These are phyloP conservation scores for Vinca minor DNA, from an alignment of 257 asterid genomes.

Conservation along the genomic window DNA sequence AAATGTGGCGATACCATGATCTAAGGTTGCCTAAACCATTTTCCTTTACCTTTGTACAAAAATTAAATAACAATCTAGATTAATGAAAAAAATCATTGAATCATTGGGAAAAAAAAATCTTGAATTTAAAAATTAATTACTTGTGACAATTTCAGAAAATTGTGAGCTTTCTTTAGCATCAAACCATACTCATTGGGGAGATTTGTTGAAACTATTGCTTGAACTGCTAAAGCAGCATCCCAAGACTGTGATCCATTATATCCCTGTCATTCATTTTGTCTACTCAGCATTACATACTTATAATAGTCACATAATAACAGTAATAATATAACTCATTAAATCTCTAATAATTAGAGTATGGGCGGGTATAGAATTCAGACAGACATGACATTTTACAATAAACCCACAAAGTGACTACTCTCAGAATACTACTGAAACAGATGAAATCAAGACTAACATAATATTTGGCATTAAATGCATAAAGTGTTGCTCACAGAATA, in stretches of 20 bases:
- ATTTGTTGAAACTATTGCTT: conserved; percentile 46
- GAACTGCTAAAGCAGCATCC: conserved; percentile 58
- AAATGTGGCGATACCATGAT: conserved; percentile 51
- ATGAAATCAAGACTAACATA: too few relatives aligned
- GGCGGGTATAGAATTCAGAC: too few relatives aligned
- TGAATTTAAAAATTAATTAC: conserved; percentile 16
- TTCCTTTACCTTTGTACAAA: conserved; percentile 27
- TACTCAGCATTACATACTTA: neutral
- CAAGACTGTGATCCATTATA: conserved; percentile 69
- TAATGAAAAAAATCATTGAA: neutral
- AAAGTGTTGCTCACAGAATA: too few relatives aligned
- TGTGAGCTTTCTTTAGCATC: conserved; percentile 46
- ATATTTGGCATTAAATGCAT: too few relatives aligned
- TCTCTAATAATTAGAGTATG: too few relatives aligned
- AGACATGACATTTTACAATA: too few relatives aligned
- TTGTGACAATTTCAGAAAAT: conserved; percentile 53
- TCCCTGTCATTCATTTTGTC: conserved; percentile 36
- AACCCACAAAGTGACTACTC: too few relatives aligned
- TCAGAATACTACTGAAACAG: too few relatives aligned
- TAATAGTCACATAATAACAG: conserved; percentile 2
- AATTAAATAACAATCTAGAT: neutral
- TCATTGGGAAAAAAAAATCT: neutral
- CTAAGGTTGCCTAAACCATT: conserved; percentile 26
- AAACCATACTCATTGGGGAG: conserved; percentile 39
- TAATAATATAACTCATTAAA: too few relatives aligned